A percentile compares a stretch with the other conserved stretches of the same genome.
Conservation (phyloP, 2,329 filamentous ascomycete species). For the Cercospora sojina region DNA sequence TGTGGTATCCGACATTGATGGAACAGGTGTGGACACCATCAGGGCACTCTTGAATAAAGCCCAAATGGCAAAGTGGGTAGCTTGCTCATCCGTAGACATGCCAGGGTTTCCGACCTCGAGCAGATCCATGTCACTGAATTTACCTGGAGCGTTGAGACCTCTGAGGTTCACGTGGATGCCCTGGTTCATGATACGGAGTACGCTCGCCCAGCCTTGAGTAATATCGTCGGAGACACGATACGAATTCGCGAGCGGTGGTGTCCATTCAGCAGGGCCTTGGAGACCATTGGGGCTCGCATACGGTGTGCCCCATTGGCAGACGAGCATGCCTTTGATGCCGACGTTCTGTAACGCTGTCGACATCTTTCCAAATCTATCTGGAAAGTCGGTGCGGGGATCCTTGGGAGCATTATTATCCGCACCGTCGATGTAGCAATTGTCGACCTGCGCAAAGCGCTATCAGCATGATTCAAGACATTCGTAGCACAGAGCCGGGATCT, state of each 20-base stretch:
- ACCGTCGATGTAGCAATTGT: constrained; percentile 36
- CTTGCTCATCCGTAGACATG: constrained; percentile 34
- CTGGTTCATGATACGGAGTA: constrained; percentile 35
- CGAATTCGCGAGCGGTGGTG: constrained; percentile 33
- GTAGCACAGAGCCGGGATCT: not conserved
- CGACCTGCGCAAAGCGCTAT: constrained; percentile 22
- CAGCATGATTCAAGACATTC: not conserved
- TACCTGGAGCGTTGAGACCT: constrained; percentile 31
- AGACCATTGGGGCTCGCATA: constrained; percentile 30
- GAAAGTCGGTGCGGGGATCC: constrained; percentile 33
- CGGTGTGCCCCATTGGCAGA: constrained; percentile 32
- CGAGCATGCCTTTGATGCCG: constrained; percentile 34
- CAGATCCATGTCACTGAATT: constrained; percentile 34
- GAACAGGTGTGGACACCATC: constrained; percentile 29
- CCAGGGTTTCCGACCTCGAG: constrained; percentile 36
- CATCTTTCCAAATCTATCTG: constrained; percentile 30
- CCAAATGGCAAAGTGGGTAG: constrained; percentile 35
- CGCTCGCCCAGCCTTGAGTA: constrained; percentile 32
- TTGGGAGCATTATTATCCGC: constrained; percentile 32
- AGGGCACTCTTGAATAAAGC: constrained; percentile 34
- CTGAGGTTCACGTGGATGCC: constrained; percentile 33
- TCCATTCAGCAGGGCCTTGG: constrained; percentile 36
- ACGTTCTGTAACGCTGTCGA: constrained; percentile 31
- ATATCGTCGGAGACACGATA: constrained; percentile 38
- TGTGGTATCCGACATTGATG: constrained; percentile 25